These are phyloP conservation scores for Daldinia childiae DNA, from an alignment of 495 filamentous ascomycete genomes.

Conservation along the genomic window DNA sequence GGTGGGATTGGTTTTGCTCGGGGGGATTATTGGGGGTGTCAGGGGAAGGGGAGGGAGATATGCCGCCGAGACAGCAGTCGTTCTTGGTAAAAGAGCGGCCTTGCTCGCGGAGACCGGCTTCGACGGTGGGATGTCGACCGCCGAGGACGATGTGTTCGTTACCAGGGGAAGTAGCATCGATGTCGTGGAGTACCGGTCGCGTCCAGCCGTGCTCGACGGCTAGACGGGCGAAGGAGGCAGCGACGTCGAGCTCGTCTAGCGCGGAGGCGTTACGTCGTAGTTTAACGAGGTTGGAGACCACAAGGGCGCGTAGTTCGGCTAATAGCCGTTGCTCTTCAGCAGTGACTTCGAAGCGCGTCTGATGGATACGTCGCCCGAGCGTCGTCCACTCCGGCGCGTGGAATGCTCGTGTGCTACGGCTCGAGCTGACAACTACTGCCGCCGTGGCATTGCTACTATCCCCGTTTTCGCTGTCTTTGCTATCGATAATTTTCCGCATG, in stretches of 20 bases:
- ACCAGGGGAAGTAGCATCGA: conserved; percentile 37
- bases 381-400: conserved; percentile 84
- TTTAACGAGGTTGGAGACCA: conserved; percentile 79
- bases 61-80: conserved; percentile 77
- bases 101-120: conserved; percentile 78
- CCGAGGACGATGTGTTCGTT: conserved; percentile 66
- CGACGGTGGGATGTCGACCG: conserved; percentile 90
- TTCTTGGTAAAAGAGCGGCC: conserved; percentile 87
- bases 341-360: conserved; percentile 75
- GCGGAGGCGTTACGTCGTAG: conserved; percentile 88
- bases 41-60: neutral
- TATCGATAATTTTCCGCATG: conserved; percentile 46
- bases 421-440: conserved; percentile 65
- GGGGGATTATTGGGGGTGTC: neutral
- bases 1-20: conserved; percentile 13
- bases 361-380: conserved; percentile 78
- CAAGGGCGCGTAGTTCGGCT: conserved; percentile 71
- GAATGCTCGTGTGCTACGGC: conserved; percentile 85
- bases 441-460: conserved; percentile 34
- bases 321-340: conserved; percentile 83
- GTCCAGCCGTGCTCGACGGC: conserved; percentile 76
- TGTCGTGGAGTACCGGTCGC: conserved; percentile 73
- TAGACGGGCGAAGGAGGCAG: conserved; percentile 80
- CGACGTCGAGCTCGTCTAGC: conserved; percentile 91
- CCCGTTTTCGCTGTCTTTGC: conserved; percentile 10